Conservation (phyloP, 2,329 filamentous ascomycete species). For the Waltergamsia citrina region DNA sequence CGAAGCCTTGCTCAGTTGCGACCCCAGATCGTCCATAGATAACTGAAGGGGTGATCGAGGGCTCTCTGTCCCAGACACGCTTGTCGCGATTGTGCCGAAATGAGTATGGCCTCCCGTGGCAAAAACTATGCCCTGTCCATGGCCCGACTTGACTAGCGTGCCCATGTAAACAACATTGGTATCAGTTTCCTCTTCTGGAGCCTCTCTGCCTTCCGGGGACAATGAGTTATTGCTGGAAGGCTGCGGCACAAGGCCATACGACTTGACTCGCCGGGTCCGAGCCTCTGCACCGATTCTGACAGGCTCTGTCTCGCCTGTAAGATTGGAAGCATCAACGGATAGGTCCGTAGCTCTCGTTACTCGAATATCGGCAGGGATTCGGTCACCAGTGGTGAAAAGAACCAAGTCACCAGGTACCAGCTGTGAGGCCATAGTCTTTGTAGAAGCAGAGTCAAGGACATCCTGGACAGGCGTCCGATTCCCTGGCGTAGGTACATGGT, state of each 20-base stretch:
- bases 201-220: constrained; percentile 38
- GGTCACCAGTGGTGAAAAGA: constrained; percentile 88
- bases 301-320: constrained; percentile 94
- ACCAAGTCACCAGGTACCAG: constrained; percentile 90
- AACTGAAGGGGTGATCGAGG: constrained; percentile 88
- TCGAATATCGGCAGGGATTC: constrained; percentile 90
- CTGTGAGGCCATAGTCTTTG: constrained; percentile 77
- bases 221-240: constrained; percentile 26
- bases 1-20: constrained; percentile 92
- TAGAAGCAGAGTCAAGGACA: constrained; percentile 61
- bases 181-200: constrained; percentile 49
- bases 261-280: constrained; percentile 18
- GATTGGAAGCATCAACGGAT: constrained; percentile 90
- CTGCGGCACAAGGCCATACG: constrained; percentile 17
- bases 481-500: constrained; percentile 31
- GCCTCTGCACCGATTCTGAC: constrained; percentile 68
- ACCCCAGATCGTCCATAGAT: constrained; percentile 95
- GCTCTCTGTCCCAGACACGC: constrained; percentile 89
- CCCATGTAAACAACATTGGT: constrained; percentile 98
- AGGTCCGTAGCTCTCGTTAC: constrained; percentile 86
- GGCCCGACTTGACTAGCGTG: constrained; percentile 86
- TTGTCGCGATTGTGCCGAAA: constrained; percentile 92
- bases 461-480: constrained; percentile 51
- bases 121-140: constrained; percentile 95
- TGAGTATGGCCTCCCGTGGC: constrained; percentile 89